phyloP scores from a whole-genome alignment of 164 flowering plant genomes.

The Magnolia changhungtana region DNA sequence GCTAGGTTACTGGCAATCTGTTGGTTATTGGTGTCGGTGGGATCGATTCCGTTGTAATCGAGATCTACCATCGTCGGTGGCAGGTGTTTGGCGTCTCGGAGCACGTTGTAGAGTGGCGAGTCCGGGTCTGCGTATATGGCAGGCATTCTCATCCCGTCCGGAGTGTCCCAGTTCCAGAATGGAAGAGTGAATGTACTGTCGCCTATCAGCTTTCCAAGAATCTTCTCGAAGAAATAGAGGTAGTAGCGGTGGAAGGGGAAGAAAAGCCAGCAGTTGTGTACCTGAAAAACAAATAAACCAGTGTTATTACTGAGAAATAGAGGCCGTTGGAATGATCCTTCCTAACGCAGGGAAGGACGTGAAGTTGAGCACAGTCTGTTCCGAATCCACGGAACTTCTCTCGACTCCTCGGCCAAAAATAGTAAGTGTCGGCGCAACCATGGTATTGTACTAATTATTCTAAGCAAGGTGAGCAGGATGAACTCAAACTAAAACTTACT shows the following conservation, averaged over 20 bases:
- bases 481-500: too few species aligned
- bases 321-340: background rate
- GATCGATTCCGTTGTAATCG: background rate
- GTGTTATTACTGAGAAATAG: too few species aligned
- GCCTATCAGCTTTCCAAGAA: constrained; percentile 3
- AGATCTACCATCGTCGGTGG: background rate
- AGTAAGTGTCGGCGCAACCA: too few species aligned
- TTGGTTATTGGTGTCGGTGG: background rate
- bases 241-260: constrained; percentile 14
- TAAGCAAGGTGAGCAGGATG: too few species aligned
- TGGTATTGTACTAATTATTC: too few species aligned
- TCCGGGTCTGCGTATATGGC: background rate
- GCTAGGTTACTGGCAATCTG: background rate
- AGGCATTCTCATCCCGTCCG: constrained; percentile 10
- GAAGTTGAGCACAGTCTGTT: too few species aligned
- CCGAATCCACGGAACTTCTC: too few species aligned
- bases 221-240: constrained; percentile 15
- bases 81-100: background rate
- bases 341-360: too few species aligned
- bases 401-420: too few species aligned
- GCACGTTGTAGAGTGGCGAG: constrained; percentile 11
- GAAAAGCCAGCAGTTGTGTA: constrained; percentile 18
- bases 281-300: background rate
- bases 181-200: constrained; percentile 11
- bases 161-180: constrained; percentile 9